Base-by-base conservation (phyloP, 148 eudicot species). In the Diospyros kaki region DNA sequence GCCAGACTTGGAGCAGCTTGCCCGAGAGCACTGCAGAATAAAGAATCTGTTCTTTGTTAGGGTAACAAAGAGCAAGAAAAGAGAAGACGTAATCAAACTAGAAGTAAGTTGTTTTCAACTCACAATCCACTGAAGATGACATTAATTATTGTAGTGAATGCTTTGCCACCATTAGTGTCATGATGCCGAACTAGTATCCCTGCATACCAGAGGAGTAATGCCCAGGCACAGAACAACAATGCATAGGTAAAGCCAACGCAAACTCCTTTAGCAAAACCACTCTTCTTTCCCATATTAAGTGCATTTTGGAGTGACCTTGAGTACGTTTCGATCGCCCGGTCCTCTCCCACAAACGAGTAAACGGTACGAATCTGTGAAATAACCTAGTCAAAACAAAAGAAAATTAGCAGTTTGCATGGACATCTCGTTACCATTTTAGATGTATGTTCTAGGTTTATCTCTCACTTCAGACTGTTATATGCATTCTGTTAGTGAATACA, bases 81-180 rank as follows among this genome's bases (percentile, higher is more conserved):
- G 28, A 28, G 28, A 28, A 28, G 28, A 0, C 28, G 28, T 28
- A 28, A 28, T 28, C 28, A 28, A 28, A 28, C 28, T 28, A 28
- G 28, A 28, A 28, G 28, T 28, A 28, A 28, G 28, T 63, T 62
- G 15, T 39, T 18, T 48, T 50, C 1, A 69, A 76, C 96, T 89
- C 83, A 91, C 96, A 91, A 89, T 81, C 92, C 96, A 59, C 91
- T 84, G 79, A 79, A 84, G 71, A 91, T 82, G 78, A 91, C 89
- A 67, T 91, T 89, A 46, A 87, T 65, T 48, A 91, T 91, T n/a
- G 96, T 89, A 11, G 91, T 83, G 73, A 91, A 89, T 8, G 89
- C 89, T 80, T 89, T 86, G 10, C 96, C 93, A 65, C 93, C 96
- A 80, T 86, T 80, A 14, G 96, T 87, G 71, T 80, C 75, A 39